Evolutionary conservation across 2,329 filamentous ascomycete genomes (phyloP).

Genomic region (Plectosphaerella sp.): DNA sequence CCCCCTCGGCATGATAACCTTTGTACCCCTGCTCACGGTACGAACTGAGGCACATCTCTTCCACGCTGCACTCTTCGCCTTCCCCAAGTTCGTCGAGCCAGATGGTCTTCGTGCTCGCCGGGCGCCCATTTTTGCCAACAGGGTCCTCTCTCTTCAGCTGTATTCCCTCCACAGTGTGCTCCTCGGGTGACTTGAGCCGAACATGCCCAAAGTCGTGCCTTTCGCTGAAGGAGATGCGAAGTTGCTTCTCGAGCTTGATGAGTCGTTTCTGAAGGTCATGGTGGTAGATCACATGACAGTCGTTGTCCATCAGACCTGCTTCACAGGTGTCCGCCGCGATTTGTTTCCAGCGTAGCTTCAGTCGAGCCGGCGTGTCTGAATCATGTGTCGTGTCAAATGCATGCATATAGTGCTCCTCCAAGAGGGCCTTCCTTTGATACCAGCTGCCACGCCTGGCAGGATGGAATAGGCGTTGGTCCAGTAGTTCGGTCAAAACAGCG

Average conservation of each 20-base stretch:
- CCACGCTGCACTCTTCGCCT: conserved; percentile 76
- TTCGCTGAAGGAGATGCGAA: conserved; percentile 77
- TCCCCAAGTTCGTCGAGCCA: conserved; percentile 78
- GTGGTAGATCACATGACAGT: conserved; percentile 90
- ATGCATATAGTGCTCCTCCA: conserved; percentile 95
- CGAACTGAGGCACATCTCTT: conserved; percentile 87
- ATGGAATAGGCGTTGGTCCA: conserved; percentile 81
- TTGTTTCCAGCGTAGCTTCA: conserved; percentile 79
- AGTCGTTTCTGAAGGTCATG: conserved; percentile 92
- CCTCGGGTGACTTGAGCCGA: conserved; percentile 67
- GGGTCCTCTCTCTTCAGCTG: conserved; percentile 64
- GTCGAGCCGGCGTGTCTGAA: conserved; percentile 37
- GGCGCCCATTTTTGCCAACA: conserved; percentile 30
- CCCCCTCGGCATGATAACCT: conserved; percentile 89
- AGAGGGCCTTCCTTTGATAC: conserved; percentile 91
- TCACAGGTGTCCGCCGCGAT: conserved; percentile 79
- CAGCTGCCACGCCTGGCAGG: conserved; percentile 78
- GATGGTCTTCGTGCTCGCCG: conserved; percentile 65
- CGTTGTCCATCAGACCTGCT: conserved; percentile 75
- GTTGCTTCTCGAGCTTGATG: conserved; percentile 79
- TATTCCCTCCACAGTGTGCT: conserved; percentile 72
- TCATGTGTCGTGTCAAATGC: conserved; percentile 42
- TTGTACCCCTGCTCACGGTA: conserved; percentile 86
- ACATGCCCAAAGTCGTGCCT: conserved; percentile 94
- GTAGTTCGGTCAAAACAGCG: conserved; percentile 65